These are phyloP conservation scores for Arthrobotrys conoides DNA, from an alignment of 2,329 filamentous ascomycete species.

Conservation along the genomic window DNA sequence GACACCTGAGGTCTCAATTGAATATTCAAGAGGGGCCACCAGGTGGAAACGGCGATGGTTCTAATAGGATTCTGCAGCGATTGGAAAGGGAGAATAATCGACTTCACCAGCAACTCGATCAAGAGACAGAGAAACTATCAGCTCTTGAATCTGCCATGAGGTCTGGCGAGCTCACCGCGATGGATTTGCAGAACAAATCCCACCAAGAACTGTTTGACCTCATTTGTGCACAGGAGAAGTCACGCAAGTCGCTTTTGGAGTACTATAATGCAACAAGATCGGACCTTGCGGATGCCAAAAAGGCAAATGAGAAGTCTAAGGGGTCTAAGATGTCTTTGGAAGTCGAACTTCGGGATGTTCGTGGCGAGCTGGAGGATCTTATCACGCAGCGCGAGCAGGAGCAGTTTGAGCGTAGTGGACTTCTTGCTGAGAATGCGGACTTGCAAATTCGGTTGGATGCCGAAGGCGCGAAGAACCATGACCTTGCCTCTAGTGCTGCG, in stretches of 20 bases:
- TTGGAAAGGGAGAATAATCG: slow-evolving; percentile 92
- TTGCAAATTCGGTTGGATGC: slow-evolving; percentile 92
- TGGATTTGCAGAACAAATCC: slow-evolving; percentile 91
- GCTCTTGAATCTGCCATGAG: slow-evolving; percentile 87
- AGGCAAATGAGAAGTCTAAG: slow-evolving; percentile 87
- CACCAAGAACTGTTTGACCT: slow-evolving; percentile 95
- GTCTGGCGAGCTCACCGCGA: slow-evolving; percentile 86
- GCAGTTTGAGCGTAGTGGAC: slow-evolving; percentile 84
- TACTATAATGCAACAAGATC: slow-evolving; percentile 87
- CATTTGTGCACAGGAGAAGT: slow-evolving; percentile 92
- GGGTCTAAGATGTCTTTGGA: slow-evolving; percentile 84
- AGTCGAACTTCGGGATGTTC: slow-evolving; percentile 86
- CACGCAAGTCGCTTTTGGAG: slow-evolving; percentile 83
- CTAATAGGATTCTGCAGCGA: slow-evolving; percentile 85
- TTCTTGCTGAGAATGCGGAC: slow-evolving; percentile 92
- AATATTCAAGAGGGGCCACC: slow-evolving; percentile 68
- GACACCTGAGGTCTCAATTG: slow-evolving; percentile 89
- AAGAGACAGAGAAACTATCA: slow-evolving; percentile 92
- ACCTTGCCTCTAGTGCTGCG: slow-evolving; percentile 85
- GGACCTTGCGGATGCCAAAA: slow-evolving; percentile 88
- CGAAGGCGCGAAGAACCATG: slow-evolving; percentile 85
- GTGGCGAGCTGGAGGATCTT: slow-evolving; percentile 86
- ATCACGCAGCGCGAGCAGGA: slow-evolving; percentile 85
- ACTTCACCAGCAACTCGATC: slow-evolving; percentile 93
- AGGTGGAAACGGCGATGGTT: slow-evolving; percentile 78